Percentiles rank a stretch among this genome's conserved stretches.
phyloP scores from a whole-genome alignment of 257 asterid genomes.

The Forsythia suspensa region DNA sequence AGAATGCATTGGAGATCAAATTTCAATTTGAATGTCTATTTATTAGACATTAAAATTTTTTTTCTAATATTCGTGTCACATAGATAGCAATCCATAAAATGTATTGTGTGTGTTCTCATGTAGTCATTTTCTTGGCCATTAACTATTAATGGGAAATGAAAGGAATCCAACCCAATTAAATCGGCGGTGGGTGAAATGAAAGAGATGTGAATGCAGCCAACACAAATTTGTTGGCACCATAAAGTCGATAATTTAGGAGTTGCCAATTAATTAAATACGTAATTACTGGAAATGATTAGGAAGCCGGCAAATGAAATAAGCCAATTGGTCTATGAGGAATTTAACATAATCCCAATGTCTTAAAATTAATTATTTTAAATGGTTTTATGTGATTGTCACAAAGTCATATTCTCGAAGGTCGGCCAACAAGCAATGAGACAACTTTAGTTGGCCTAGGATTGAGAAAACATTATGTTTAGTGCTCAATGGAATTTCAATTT shows the following conservation, averaged over 20 bases:
- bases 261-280: neutral
- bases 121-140: neutral
- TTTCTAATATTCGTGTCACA: too few relatives aligned
- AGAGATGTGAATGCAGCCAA: conserved; percentile 5
- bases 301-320: conserved; percentile 27
- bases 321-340: conserved; percentile 38
- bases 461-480: neutral
- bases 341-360: neutral
- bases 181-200: conserved; percentile 6
- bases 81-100: too few relatives aligned
- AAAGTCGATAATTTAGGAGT: conserved; percentile 7
- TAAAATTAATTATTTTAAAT: neutral
- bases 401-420: conserved; percentile 32
- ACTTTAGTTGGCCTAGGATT: conserved; percentile 35
- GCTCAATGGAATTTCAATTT: neutral
- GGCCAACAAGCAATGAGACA: conserved; percentile 64
- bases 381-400: conserved; percentile 21
- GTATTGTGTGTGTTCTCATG: too few relatives aligned
- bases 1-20: too few relatives aligned
- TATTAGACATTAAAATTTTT: too few relatives aligned
- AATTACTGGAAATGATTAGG: neutral
- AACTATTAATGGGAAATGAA: neutral
- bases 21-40: too few relatives aligned
- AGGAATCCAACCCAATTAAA: conserved; percentile 4
- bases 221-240: neutral